Evolutionary conservation across 306 rosid genomes (phyloP).

Genomic region (Parietaria judaica): DNA sequence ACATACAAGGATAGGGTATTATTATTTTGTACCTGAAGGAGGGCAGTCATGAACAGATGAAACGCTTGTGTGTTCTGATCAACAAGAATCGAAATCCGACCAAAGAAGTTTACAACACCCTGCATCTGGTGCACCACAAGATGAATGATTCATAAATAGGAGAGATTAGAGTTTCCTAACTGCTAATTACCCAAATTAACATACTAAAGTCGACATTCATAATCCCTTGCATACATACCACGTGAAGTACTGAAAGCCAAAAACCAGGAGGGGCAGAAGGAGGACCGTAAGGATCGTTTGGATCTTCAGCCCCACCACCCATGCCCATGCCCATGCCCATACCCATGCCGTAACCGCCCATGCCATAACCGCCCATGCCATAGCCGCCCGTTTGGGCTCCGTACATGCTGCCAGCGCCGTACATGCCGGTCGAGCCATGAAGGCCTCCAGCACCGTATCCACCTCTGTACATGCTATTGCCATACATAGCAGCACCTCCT

Average conservation of each 20-base stretch:
- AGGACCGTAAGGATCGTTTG: conserved; percentile 74
- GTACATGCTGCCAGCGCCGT: conserved; percentile 88
- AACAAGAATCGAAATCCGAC: conserved; percentile 87
- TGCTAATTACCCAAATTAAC: no score
- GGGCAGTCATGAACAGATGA: conserved; percentile 92
- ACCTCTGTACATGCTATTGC: conserved; percentile 69
- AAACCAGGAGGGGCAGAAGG: conserved; percentile 95
- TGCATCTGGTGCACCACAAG: conserved; percentile 52
- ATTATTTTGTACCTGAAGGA: conserved; percentile 68
- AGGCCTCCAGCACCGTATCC: conserved; percentile 58
- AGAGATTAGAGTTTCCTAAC: conserved; percentile 6
- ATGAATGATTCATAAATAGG: neutral
- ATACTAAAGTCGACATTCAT: neutral
- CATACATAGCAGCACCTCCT: conserved; percentile 90
- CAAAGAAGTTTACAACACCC: conserved; percentile 87
- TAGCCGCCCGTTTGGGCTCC: no score
- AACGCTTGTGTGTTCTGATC: conserved; percentile 98
- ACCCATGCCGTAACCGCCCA: conserved; percentile 76
- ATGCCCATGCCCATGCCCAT: conserved; percentile 79
- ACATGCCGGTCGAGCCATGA: conserved; percentile 86
- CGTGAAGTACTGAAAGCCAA: conserved; percentile 78
- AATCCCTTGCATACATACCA: conserved; percentile 47
- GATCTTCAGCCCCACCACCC: conserved; percentile 94
- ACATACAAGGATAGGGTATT: conserved; percentile 1
- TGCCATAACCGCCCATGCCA: conserved; percentile 91